Conservation (phyloP, 371 early-diverging fungal genomes). For the Globomyces sp. region DNA sequence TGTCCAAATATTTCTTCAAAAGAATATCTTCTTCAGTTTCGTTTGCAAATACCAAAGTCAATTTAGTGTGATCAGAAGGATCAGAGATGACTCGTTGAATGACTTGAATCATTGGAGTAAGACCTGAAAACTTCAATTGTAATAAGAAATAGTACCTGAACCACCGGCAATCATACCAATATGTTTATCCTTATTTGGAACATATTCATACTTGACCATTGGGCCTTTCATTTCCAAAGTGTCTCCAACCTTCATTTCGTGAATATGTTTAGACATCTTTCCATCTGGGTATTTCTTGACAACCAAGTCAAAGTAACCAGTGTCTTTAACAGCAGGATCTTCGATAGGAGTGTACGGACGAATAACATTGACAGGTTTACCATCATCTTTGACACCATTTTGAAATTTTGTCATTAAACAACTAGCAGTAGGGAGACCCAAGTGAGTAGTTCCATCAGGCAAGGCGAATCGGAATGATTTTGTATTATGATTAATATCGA, state of each 20-base stretch:
- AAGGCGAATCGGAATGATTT: conserved; percentile 75
- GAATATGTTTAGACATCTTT: conserved; percentile 76
- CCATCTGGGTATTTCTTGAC: conserved; percentile 78
- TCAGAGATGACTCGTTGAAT: conserved; percentile 71
- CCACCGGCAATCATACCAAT: conserved; percentile 92
- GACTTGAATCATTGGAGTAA: conserved; percentile 95
- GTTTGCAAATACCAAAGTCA: conserved; percentile 91
- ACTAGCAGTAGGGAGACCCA: conserved; percentile 75
- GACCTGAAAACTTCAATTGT: conserved; percentile 67
- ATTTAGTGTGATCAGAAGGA: conserved; percentile 81
- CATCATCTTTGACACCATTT: conserved; percentile 61
- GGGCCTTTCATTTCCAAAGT: conserved; percentile 88
- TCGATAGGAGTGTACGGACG: conserved; percentile 91
- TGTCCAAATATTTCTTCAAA: conserved; percentile 79
- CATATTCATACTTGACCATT: conserved; percentile 77
- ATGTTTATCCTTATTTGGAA: conserved; percentile 68
- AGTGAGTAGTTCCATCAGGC: conserved; percentile 60
- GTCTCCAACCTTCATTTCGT: conserved; percentile 79
- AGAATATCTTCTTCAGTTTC: conserved; percentile 89
- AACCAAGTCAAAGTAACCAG: conserved; percentile 73
- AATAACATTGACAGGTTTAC: conserved; percentile 62
- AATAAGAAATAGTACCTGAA: conserved; percentile 42
- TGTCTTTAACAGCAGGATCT: conserved; percentile 64
- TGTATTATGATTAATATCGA: conserved; percentile 70
- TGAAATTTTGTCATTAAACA: conserved; percentile 73